Conservation (phyloP, 176 grass and related monocot genomes). For the Luzula sylvatica region DNA sequence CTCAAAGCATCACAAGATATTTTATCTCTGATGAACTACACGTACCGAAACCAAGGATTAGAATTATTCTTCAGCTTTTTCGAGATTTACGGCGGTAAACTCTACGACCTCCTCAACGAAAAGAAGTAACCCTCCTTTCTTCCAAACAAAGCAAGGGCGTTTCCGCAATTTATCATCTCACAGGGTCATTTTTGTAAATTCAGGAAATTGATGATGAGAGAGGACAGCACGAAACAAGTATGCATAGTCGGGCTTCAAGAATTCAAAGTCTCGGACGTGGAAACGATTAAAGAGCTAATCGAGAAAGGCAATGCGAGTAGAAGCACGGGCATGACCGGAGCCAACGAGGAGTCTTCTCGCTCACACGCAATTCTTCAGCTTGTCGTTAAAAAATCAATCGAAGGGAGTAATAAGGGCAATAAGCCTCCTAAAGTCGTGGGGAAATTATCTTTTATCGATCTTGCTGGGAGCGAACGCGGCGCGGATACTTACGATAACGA, state of each 20-base stretch:
- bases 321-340: slow-evolving; percentile 42
- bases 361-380: slow-evolving; percentile 49
- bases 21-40: slow-evolving; percentile 28
- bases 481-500: slow-evolving; percentile 49
- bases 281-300: slow-evolving; percentile 37
- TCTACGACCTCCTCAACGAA: slow-evolving; percentile 43
- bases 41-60: slow-evolving; percentile 37
- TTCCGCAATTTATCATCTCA: too few relatives aligned
- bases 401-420: slow-evolving; percentile 6
- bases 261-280: slow-evolving; percentile 39
- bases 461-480: slow-evolving; percentile 40
- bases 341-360: slow-evolving; percentile 44
- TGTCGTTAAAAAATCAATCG: slow-evolving; percentile 28
- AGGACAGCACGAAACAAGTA: slow-evolving; percentile 48
- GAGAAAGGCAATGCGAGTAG: slow-evolving; percentile 37
- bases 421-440: slow-evolving; percentile 40
- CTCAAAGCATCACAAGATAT: slow-evolving; percentile 49
- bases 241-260: slow-evolving; percentile 54
- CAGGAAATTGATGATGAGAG: slow-evolving; percentile 53
- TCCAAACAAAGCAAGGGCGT: too few relatives aligned
- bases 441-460: slow-evolving; percentile 45
- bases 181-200: too few relatives aligned
- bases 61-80: slow-evolving; percentile 45
- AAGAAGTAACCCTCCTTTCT: slow-evolving; percentile 21
- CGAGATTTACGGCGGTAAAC: slow-evolving; percentile 52